Evolutionary conservation across 192 early-diverging fungal species (phyloP), one percentile per base, ranked within the genome.

Genomic region (Coemansia sp.): DNA sequence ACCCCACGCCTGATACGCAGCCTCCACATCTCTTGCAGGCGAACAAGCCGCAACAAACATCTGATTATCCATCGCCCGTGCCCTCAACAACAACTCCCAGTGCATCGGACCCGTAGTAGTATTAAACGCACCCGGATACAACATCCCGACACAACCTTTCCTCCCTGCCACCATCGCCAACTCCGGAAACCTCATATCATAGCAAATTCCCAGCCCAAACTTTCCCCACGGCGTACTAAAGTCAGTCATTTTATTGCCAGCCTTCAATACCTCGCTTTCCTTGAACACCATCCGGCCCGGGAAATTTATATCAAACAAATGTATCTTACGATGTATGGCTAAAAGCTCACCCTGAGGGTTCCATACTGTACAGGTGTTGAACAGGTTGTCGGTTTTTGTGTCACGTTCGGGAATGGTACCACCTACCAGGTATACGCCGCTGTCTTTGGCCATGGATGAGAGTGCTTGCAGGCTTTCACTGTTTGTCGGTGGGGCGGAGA

Each of bases 91-190:
- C 36, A 96, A 81, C 73, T 99, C 96, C 95, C 96, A 99, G 66
- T 97, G 95, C 72, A 96, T 63, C 1, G 96, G 96, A 18, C 97
- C 97, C 2, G 97, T 99, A 11, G 91, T 95, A 79, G 89, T 92
- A 76, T 98, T 99, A 80, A 98, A 98, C 0, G 95, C 96, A 2
- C 95, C 97, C 3, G 96, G 97, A 70, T 97, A 99, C 36, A 99
- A 88, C 96, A 99, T 96, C 17, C 88, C 91, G 22, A 96, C 74
- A 68, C 94, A 95, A 0, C 94, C 88, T 59, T 87, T 87, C 45
- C 93, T 79, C 5, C 95, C 92, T 38, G 96, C 96, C 77, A 96
- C 87, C 90, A 92, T 96, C 48, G 97, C 95, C 71, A 96, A 82
- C 68, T 99, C 97, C 8, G 97, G 97, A 75, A 99, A 99, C 65